These are phyloP conservation scores for Yarrowia hollandica DNA, from an alignment of 805 yeast genomes.

Conservation along the genomic window DNA sequence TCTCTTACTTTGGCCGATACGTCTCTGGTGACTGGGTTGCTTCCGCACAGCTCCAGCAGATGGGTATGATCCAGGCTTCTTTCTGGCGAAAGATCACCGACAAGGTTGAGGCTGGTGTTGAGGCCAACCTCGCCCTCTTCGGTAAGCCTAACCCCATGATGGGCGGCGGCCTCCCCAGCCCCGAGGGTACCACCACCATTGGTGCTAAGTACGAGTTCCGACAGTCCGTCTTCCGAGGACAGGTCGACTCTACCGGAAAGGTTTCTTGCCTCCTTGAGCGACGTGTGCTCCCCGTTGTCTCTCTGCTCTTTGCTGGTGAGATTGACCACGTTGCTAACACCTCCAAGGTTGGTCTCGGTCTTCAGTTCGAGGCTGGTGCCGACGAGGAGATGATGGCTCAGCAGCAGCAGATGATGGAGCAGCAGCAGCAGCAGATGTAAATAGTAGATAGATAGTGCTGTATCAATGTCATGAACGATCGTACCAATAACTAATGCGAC, in stretches of 20 bases:
- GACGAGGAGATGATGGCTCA: conserved; percentile 75
- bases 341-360: conserved; percentile 86
- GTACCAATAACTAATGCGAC: conserved; percentile 1
- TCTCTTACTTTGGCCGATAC: conserved; percentile 87
- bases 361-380: conserved; percentile 93
- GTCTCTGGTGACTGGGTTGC: conserved; percentile 89
- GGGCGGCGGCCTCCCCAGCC: conserved; percentile 77
- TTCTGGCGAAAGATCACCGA: conserved; percentile 94
- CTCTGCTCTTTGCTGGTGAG: conserved; percentile 86
- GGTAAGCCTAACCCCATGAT: conserved; percentile 49
- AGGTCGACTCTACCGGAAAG: conserved; percentile 86
- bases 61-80: conserved; percentile 83
- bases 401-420: conserved; percentile 36
- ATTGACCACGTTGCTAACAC: conserved; percentile 81
- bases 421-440: conserved; percentile 34
- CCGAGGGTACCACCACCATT: conserved; percentile 88
- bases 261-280: conserved; percentile 89
- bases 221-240: conserved; percentile 93
- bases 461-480: conserved; percentile 18
- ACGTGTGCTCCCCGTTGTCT: conserved; percentile 87
- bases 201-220: conserved; percentile 99
- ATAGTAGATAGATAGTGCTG: conserved; percentile 12
- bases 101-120: conserved; percentile 65
- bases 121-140: conserved; percentile 39
- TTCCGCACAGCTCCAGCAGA: conserved; percentile 88